Evolutionary conservation across 2,329 filamentous ascomycete genomes (phyloP), one percentile per base, ranked within the genome.

Genomic region (Mycocentrospora acerina): DNA sequence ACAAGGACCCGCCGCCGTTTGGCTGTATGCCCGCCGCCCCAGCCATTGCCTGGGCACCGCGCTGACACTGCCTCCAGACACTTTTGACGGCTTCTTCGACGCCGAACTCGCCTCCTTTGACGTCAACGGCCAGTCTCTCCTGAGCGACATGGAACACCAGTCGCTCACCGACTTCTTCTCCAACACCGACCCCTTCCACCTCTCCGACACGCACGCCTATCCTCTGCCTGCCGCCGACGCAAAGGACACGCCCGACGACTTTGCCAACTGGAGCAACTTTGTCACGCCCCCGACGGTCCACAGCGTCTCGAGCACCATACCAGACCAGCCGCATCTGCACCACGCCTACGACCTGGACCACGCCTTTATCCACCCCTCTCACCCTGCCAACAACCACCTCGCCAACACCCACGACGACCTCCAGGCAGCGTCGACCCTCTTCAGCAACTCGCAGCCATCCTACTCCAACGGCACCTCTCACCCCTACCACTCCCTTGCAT

Each of bases 1-100:
- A 60, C 38, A 59, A 61, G 34, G 60, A 61, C 31, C 50, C 59
- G 28, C 46, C 50, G 47, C 63, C 62, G 11, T 67, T 67, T 52
- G 63, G 63, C 47, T 66, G 60, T 62, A 58, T 17, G 55, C 40
- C 29, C 19, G 25, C 19, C 10, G 11, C 18, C 24, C 24, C 30
- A 17, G 16, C 10, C 24, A n/a, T 24, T 8, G 18, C 32, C 12
- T 18, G 5, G 19, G 17, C 18, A 2, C 17, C 19, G 25, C n/a
- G 30, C 46, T 57, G 37, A 53, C 41, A 8, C 14, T 28, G 28
- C 24, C 15, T 4, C 11, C 43, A 63, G 60, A 65, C 40, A 60
- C 55, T 29, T 63, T 64, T 40, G 35, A 42, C 19, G 52, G 59
- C 48, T 58, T 57, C 40, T 52, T 57, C 46, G 44, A 44, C 12